Percentiles rank a stretch among this genome's conserved stretches.
Evolutionary conservation across 208 protist species (phyloP).

Genomic region (Angomonas deanei): DNA sequence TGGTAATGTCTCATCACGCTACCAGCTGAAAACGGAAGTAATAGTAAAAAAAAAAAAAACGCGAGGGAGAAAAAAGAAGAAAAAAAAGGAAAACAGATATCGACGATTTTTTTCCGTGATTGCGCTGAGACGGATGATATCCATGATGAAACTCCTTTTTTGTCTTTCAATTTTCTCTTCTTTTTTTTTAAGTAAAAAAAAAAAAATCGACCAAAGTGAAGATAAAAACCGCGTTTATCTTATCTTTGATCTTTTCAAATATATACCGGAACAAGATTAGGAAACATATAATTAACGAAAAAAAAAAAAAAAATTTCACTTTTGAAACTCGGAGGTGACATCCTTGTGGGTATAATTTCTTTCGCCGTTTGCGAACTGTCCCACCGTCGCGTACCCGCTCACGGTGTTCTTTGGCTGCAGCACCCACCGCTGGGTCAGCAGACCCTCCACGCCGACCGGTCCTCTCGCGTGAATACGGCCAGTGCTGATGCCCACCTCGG

Average conservation of each 20-base stretch:
- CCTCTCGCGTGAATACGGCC: conserved; percentile 88
- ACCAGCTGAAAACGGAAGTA: conserved; percentile 3
- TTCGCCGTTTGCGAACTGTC: conserved; percentile 40
- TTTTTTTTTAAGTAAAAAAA: no score
- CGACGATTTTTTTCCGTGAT: no score
- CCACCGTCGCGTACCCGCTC: conserved; percentile 31
- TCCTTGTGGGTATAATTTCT: conserved; percentile 36
- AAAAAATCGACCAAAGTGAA: no score
- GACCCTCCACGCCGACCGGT: conserved; percentile 90
- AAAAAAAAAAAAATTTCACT: no score
- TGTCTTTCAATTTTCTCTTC: background rate
- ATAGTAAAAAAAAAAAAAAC: background rate
- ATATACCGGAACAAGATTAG: no score
- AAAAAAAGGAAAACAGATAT: conserved; percentile 2
- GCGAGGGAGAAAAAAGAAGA: background rate
- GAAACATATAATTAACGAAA: no score
- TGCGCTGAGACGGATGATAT: no score
- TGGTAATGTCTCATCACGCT: no score
- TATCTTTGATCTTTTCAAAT: no score
- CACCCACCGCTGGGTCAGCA: conserved; percentile 75
- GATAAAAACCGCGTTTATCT: no score
- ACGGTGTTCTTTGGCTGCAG: conserved; percentile 18
- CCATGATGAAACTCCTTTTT: background rate
- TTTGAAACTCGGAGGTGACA: conserved; percentile 1
- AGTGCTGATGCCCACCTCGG: conserved; percentile 92